Evolutionary conservation across 805 yeast species (phyloP).

Genomic region (Yamadazyma philogaea): DNA sequence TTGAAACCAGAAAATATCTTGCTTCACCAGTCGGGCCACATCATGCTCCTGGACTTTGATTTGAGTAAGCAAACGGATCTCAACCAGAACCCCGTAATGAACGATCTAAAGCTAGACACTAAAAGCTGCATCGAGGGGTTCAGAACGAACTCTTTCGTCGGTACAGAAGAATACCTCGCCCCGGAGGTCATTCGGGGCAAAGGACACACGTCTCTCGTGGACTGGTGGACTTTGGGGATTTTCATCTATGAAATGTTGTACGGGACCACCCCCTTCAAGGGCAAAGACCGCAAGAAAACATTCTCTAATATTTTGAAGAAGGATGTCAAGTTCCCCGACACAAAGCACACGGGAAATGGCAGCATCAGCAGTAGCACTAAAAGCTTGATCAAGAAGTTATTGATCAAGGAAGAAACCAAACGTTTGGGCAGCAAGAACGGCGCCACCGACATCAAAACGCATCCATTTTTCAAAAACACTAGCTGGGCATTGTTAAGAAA

Average conservation of each 20-base stretch:
- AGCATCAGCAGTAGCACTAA: conserved; percentile 76
- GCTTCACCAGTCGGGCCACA: conserved; percentile 95
- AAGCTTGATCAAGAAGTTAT: conserved; percentile 70
- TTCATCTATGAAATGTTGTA: conserved; percentile 90
- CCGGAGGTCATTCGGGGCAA: conserved; percentile 97
- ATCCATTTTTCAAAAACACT: conserved; percentile 83
- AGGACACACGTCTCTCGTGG: conserved; percentile 97
- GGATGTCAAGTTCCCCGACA: conserved; percentile 77
- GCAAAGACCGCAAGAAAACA: conserved; percentile 81
- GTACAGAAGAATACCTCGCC: conserved; percentile 97
- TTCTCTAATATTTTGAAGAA: conserved; percentile 82
- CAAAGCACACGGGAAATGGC: conserved; percentile 13
- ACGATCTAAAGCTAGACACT: conserved; percentile 73
- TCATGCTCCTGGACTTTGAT: conserved; percentile 96
- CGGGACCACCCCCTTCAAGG: conserved; percentile 97
- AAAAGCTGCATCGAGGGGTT: conserved; percentile 94
- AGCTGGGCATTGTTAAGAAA: conserved; percentile 96
- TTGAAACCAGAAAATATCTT: conserved; percentile 94
- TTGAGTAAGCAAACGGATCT: conserved; percentile 83
- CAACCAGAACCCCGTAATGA: conserved; percentile 65
- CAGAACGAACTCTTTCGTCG: conserved; percentile 96
- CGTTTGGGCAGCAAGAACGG: conserved; percentile 91
- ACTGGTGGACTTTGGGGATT: conserved; percentile 99
- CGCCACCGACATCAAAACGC: conserved; percentile 90
- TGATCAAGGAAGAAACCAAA: conserved; percentile 85